Evolutionary conservation across 169 alveolate species (phyloP).

Genomic region (Plasmodium cynomolgi): DNA sequence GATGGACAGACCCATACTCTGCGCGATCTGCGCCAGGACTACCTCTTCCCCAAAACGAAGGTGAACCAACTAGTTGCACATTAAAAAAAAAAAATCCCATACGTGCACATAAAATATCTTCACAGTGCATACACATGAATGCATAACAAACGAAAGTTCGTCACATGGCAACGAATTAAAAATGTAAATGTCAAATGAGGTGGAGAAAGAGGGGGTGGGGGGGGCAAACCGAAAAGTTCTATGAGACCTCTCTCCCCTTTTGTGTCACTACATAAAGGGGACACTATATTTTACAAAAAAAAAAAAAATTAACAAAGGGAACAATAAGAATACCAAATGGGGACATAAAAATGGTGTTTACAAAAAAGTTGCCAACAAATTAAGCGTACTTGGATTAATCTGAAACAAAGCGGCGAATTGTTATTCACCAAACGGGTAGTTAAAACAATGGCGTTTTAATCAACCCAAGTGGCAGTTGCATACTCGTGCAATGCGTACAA

Average conservation of each 20-base stretch:
- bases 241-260: not conserved
- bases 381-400: not conserved
- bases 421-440: not conserved
- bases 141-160: not conserved
- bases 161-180: not conserved
- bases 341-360: not conserved
- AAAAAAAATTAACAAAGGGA: not conserved
- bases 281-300: not conserved
- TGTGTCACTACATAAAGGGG: not conserved
- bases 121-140: not conserved
- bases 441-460: not conserved
- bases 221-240: not conserved
- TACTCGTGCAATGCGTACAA: not conserved
- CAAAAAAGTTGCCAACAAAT: not conserved
- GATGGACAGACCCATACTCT: not conserved
- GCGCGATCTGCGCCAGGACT: not conserved
- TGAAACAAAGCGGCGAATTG: not conserved
- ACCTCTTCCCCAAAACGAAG: not conserved
- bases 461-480: not conserved
- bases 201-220: not conserved
- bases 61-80: not conserved
- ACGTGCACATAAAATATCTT: not conserved
- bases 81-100: not conserved
- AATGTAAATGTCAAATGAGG: not conserved
- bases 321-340: not conserved